phyloP scores from a whole-genome alignment of 2,329 filamentous ascomycete species.

The Clonostachys byssicola region DNA sequence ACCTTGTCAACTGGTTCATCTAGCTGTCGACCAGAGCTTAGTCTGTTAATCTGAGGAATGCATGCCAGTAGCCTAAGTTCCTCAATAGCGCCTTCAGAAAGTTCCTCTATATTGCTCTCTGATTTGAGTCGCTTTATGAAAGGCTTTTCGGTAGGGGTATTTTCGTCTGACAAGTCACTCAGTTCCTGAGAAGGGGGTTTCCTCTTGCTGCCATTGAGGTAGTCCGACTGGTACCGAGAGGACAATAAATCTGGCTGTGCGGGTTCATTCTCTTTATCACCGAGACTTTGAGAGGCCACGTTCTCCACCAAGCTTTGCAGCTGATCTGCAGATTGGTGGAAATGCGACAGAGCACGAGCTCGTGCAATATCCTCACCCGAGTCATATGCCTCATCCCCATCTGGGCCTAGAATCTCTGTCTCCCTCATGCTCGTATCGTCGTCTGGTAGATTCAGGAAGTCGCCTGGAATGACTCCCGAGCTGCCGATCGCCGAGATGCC shows the following conservation, averaged over 20 bases:
- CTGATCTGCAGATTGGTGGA: slow-evolving; percentile 41
- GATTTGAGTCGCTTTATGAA: slow-evolving; percentile 52
- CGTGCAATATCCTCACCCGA: slow-evolving; percentile 31
- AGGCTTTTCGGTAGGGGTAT: slow-evolving; percentile 31
- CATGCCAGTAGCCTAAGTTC: slow-evolving; percentile 42
- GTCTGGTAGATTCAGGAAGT: slow-evolving; percentile 42
- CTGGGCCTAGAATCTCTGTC: slow-evolving; percentile 38
- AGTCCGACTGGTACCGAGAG: slow-evolving; percentile 17
- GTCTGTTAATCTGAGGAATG: slow-evolving; percentile 43
- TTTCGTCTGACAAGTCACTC: slow-evolving; percentile 46
- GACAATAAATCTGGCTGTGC: slow-evolving; percentile 5
- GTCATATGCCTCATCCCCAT: slow-evolving; percentile 34
- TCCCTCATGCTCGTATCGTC: slow-evolving; percentile 30
- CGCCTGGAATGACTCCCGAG: slow-evolving; percentile 43
- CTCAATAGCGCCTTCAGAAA: slow-evolving; percentile 26
- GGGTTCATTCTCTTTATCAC: slow-evolving; percentile 20
- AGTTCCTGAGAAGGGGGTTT: slow-evolving; percentile 43
- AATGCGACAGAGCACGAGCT: slow-evolving; percentile 25
- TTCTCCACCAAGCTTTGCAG: slow-evolving; percentile 47
- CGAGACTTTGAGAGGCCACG: slow-evolving; percentile 52
- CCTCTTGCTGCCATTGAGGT: slow-evolving; percentile 50
- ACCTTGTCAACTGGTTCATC: slow-evolving; percentile 52
- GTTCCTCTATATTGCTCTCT: slow-evolving; percentile 30
- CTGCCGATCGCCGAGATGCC: slow-evolving; percentile 48
- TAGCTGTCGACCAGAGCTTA: slow-evolving; percentile 50